phyloP scores from a whole-genome alignment of 169 alveolate genomes.

The Plasmodium vinckei region DNA sequence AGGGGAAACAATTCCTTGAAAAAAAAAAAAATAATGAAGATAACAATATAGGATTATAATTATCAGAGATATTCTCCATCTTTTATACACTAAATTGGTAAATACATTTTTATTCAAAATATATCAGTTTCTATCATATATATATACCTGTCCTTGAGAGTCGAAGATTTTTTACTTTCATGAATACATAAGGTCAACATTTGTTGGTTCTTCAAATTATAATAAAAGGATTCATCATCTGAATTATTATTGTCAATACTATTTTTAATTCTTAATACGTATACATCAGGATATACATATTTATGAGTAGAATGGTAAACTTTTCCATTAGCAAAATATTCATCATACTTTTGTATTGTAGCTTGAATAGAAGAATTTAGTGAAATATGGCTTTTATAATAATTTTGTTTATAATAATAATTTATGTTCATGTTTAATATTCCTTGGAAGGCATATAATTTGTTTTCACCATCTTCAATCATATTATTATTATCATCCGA shows the following conservation, averaged over 20 bases:
- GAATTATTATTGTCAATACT: neutral
- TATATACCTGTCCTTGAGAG: neutral
- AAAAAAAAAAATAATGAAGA: conserved; percentile 4
- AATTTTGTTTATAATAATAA: conserved; percentile 51
- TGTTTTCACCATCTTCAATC: neutral
- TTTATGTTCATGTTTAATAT: conserved; percentile 34
- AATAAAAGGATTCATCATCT: conserved; percentile 15
- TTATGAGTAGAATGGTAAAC: neutral
- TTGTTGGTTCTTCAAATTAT: conserved; percentile 24
- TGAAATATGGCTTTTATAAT: conserved; percentile 33
- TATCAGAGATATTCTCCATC: neutral
- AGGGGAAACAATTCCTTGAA: neutral
- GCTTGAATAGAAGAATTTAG: conserved; percentile 38
- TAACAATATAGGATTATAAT: neutral
- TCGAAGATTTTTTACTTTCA: neutral
- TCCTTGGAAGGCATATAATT: conserved; percentile 23
- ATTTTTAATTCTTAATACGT: conserved; percentile 12
- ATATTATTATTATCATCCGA: neutral
- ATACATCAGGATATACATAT: conserved; percentile 42
- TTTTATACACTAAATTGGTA: too few species aligned
- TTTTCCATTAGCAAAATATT: neutral
- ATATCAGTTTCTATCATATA: neutral
- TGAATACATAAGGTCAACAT: neutral
- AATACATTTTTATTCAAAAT: too few species aligned
- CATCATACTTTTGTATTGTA: conserved; percentile 31